These are phyloP conservation scores for Populus davidiana DNA, from an alignment of 345 rosid species.

Conservation along the genomic window DNA sequence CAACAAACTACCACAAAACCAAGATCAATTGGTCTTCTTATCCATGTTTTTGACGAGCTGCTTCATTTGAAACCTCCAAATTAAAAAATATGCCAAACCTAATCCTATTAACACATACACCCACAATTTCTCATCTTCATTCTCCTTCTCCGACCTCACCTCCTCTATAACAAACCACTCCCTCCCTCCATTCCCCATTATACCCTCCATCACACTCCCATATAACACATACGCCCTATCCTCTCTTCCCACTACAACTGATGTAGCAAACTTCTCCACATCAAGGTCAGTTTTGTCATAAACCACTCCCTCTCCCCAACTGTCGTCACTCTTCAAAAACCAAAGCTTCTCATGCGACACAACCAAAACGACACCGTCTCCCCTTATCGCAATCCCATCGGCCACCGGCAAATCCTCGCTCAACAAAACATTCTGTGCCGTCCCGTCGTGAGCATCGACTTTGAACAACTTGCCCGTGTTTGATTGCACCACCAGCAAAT, in stretches of 20 bases:
- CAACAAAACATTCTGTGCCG: constrained; percentile 53
- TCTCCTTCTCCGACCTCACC: too few relatives aligned
- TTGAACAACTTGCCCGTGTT: constrained; percentile 87
- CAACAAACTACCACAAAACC: too few relatives aligned
- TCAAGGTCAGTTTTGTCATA: too few relatives aligned
- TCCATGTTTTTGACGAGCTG: constrained; percentile 50
- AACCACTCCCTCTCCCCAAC: too few relatives aligned
- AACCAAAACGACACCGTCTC: constrained; percentile 64
- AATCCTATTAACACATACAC: constrained; percentile 57
- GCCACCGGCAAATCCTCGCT: constrained; percentile 44
- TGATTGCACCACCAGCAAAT: constrained; percentile 67
- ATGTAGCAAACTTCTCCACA: too few relatives aligned
- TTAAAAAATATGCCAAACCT: constrained; percentile 68
- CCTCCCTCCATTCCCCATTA: too few relatives aligned
- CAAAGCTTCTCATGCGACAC: constrained; percentile 11
- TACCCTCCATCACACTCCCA: too few relatives aligned
- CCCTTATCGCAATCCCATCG: constrained; percentile 61
- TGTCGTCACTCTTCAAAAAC: too few relatives aligned
- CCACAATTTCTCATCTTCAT: constrained; percentile 46
- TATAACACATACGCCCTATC: too few relatives aligned
- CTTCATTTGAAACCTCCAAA: constrained; percentile 94
- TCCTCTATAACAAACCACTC: too few relatives aligned
- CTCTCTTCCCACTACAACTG: too few relatives aligned
- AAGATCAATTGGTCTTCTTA: too few relatives aligned
- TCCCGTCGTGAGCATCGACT: constrained; percentile 65